Evolutionary conservation across 352 stramenopile species (phyloP).

Genomic region (Halophytophthora batemanensis): DNA sequence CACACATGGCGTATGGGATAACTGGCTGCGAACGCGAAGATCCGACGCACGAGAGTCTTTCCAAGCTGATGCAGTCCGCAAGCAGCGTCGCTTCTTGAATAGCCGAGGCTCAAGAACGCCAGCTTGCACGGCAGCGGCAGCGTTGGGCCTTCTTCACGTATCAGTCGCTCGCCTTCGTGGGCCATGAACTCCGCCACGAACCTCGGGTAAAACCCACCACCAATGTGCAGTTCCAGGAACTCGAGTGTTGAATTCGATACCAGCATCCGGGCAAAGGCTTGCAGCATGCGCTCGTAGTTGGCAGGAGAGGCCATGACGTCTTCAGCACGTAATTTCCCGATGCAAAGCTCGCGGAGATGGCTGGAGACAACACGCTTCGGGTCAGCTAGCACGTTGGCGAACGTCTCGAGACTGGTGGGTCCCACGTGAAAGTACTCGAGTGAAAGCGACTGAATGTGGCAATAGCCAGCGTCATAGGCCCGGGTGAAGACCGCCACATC

Average conservation of each 20-base stretch:
- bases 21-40: constrained; percentile 16
- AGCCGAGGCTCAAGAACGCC: constrained; percentile 7
- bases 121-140: constrained; percentile 5
- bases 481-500: constrained; percentile 28
- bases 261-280: constrained; percentile 12
- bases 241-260: constrained; percentile 12
- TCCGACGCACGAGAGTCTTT: constrained; percentile 1
- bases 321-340: constrained; percentile 15
- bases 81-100: neutral
- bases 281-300: constrained; percentile 17
- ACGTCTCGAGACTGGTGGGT: constrained; percentile 8
- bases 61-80: neutral
- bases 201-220: constrained; percentile 13
- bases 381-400: constrained; percentile 16
- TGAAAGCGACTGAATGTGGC: constrained; percentile 16
- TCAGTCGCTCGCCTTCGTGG: constrained; percentile 9
- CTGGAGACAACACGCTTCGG: constrained; percentile 2
- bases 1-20: constrained; percentile 12
- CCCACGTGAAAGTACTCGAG: constrained; percentile 21
- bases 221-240: constrained; percentile 15
- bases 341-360: constrained; percentile 9
- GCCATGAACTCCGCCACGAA: constrained; percentile 7
- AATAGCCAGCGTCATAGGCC: constrained; percentile 21
- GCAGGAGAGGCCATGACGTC: constrained; percentile 10
- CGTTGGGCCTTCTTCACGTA: neutral